A percentile compares a stretch with the other conserved stretches of the same genome.
These are phyloP conservation scores for Borealophlyctis nickersoniae DNA, from an alignment of 192 early-diverging fungal species.

Conservation along the genomic window DNA sequence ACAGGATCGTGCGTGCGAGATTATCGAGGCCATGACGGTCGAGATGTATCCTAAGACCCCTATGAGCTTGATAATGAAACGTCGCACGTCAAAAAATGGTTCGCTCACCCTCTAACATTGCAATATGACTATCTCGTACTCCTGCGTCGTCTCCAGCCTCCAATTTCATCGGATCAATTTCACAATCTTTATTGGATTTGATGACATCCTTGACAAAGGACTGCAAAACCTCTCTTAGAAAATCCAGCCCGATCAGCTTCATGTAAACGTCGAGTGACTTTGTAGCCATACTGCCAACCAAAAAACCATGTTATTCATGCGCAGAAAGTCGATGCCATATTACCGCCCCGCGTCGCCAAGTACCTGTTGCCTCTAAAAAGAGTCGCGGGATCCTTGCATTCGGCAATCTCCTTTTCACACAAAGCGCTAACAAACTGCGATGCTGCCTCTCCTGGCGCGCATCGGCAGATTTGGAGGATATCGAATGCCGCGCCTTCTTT, in stretches of 20 bases:
- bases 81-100: no score
- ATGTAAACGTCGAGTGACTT: background rate
- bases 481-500: background rate
- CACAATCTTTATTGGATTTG: background rate
- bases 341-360: no score
- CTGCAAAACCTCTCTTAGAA: background rate
- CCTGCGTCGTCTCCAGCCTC: background rate
- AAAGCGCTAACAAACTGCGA: background rate
- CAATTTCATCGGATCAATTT: slow-evolving; percentile 9
- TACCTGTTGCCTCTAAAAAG: background rate
- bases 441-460: background rate
- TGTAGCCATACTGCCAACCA: background rate
- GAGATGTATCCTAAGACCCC: background rate
- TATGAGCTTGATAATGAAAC: no score
- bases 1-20: background rate
- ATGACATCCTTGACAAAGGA: background rate
- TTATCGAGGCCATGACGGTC: background rate
- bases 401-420: slow-evolving; percentile 1
- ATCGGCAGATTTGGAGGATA: background rate
- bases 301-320: no score
- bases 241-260: slow-evolving; percentile 2
- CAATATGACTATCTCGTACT: background rate
- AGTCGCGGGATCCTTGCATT: background rate
- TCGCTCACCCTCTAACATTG: background rate
- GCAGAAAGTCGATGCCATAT: no score